These are phyloP conservation scores for Phytopythium ostracodes DNA, from an alignment of 352 stramenopile species.

Conservation along the genomic window DNA sequence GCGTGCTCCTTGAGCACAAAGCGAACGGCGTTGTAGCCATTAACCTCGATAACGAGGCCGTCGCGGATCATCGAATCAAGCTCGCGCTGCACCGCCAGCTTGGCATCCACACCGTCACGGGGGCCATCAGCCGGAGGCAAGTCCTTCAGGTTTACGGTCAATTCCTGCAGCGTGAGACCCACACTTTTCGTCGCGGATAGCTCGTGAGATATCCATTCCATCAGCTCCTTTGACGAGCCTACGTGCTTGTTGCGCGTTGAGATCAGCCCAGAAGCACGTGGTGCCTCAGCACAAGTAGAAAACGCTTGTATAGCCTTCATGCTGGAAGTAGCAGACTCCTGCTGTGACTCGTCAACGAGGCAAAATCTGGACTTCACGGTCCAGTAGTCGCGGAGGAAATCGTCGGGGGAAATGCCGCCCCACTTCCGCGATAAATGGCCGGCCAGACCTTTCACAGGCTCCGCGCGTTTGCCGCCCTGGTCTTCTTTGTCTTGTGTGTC, in stretches of 20 bases:
- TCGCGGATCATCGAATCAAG: conserved; percentile 36
- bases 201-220: conserved; percentile 13
- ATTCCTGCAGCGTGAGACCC: conserved; percentile 22
- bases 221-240: background rate
- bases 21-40: conserved; percentile 47
- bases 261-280: conserved; percentile 6
- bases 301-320: conserved; percentile 40
- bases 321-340: conserved; percentile 2
- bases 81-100: conserved; percentile 20
- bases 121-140: background rate
- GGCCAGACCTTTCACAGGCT: conserved; percentile 62
- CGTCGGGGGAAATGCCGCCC: conserved; percentile 43
- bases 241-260: background rate
- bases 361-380: conserved; percentile 50
- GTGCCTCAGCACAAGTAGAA: conserved; percentile 13
- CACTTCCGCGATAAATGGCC: conserved; percentile 57
- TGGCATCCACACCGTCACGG: background rate
- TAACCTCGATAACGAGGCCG: conserved; percentile 51
- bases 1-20: conserved; percentile 45
- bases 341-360: conserved; percentile 7
- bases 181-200: conserved; percentile 16
- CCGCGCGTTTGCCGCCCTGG: conserved; percentile 23
- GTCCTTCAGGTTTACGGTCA: conserved; percentile 11
- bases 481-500: conserved; percentile 8
- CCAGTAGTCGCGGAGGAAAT: conserved; percentile 78